Percentiles rank a stretch among this genome's conserved stretches.
Evolutionary conservation across 352 stramenopile species (phyloP).

Genomic region (Phytophthora pinifolia): DNA sequence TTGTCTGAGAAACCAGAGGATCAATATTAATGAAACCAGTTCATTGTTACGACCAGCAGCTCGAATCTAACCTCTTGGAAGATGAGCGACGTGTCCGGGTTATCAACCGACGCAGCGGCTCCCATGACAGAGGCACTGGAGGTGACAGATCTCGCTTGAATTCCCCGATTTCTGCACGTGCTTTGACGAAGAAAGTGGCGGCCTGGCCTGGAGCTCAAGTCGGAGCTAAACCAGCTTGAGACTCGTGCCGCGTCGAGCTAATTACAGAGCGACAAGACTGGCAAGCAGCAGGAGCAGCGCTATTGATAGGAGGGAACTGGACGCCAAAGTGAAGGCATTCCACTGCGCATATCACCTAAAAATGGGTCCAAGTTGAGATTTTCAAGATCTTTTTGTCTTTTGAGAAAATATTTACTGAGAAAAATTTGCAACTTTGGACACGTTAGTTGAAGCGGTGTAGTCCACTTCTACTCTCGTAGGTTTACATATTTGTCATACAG

Average conservation of each 20-base stretch:
- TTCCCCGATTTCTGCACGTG: constrained; percentile 2
- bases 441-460: too few species aligned
- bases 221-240: constrained; percentile 7
- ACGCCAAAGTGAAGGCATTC: too few species aligned
- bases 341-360: too few species aligned
- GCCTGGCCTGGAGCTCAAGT: neutral
- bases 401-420: too few species aligned
- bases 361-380: too few species aligned
- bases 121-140: constrained; percentile 17
- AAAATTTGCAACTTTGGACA: too few species aligned
- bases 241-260: constrained; percentile 7
- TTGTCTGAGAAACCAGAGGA: constrained; percentile 18
- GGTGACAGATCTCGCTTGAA: neutral
- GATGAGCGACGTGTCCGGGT: constrained; percentile 16
- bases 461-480: too few species aligned
- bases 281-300: neutral
- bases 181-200: constrained; percentile 16
- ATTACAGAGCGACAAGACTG: constrained; percentile 22
- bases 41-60: neutral
- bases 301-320: constrained; percentile 21
- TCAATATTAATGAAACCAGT: neutral
- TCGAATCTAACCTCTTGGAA: constrained; percentile 23
- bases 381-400: too few species aligned
- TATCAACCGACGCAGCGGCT: constrained; percentile 23
- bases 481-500: neutral